Base-by-base conservation (phyloP, 2,329 filamentous ascomycete species). In the Cladophialophora psammophila region DNA sequence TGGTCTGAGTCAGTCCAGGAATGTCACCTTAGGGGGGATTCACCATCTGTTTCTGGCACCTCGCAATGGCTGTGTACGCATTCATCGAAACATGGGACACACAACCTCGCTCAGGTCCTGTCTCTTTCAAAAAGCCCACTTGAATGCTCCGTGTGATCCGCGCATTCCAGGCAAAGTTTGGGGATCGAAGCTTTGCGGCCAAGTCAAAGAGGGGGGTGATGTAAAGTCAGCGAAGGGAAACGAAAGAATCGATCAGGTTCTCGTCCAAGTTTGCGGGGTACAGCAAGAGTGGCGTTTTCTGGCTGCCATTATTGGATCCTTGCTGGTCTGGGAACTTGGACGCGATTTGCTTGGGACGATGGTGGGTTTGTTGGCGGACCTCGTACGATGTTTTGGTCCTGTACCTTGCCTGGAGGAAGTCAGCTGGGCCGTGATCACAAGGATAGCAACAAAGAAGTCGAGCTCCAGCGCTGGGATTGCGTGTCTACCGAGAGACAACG, bases 231-330 rank as follows among this genome's bases (percentile, higher is more conserved):
- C 26, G 26, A 56, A 12, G 26, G 31, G 38, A 18, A 38, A 36
- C 32, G n/a, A 56, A 35, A 42, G 31, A 50, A 38, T 50, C 48
- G 31, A 53, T 36, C 54, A 58, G 15, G 52, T 50, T 50, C 26
- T 31, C 13, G 48, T 31, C 34, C 59, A 40, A 59, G 32, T 63
- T 69, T 69, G 68, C 65, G 68, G 68, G 68, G 68, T 69, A 65
- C 68, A 65, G 68, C 26, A 60, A 38, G 31, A n/a, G 60, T 63
- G 63, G 63, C 62, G 59, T 52, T 45, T 38, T 50, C 32, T 12
- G 31, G 57, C 3, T 20, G 62, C 32, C 35, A 59, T 59, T 36
- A 68, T 65, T 68, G 66, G 61, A 53, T 55, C 45, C 18, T 50
- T 18, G 42, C n/a, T 60, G 3, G 35, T 34, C 40, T 31, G 57